Conservation (phyloP, 2,329 filamentous ascomycete genomes). For the Exophiala alcalophila region DNA sequence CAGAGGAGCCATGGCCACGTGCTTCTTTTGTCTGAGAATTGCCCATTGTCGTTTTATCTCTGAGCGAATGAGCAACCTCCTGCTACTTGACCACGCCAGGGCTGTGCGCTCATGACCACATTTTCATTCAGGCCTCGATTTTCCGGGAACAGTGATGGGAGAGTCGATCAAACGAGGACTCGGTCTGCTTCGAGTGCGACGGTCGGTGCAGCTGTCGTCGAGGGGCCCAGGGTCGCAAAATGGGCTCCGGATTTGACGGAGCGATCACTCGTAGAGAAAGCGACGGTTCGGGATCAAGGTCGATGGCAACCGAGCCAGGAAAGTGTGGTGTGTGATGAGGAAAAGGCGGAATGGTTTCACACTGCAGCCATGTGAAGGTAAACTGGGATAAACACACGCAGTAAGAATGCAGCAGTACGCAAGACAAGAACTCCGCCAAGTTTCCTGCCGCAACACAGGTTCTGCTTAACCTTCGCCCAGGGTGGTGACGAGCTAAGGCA, state of each 20-base stretch:
- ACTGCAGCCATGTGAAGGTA: conserved; percentile 14
- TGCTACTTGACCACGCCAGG: conserved; percentile 15
- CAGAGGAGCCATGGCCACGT: conserved; percentile 32
- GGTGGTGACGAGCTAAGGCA: too few species aligned
- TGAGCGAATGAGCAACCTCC: conserved; percentile 19
- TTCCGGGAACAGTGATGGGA: conserved; percentile 4
- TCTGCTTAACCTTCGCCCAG: too few species aligned
- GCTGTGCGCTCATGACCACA: conserved; percentile 19
- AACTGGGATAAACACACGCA: conserved; percentile 5
- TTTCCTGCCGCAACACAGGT: conserved; percentile 12
- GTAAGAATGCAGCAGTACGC: conserved; percentile 12
- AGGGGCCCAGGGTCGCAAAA: not conserved
- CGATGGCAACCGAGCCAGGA: conserved; percentile 1
- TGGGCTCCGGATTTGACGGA: conserved; percentile 12
- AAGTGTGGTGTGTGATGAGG: conserved; percentile 9
- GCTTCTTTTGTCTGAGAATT: conserved; percentile 49
- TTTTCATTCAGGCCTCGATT: conserved; percentile 9
- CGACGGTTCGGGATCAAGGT: not conserved
- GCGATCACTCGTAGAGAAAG: not conserved
- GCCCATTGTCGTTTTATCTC: conserved; percentile 37
- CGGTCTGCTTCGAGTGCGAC: conserved; percentile 5
- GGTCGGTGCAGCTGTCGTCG: conserved; percentile 2
- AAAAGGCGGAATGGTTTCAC: conserved; percentile 13
- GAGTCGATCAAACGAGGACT: conserved; percentile 2
- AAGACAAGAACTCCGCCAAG: conserved; percentile 19